Percentiles rank a stretch among this genome's conserved stretches.
phyloP scores from a whole-genome alignment of 2,329 filamentous ascomycete species.

The Anthostomella pinea region DNA sequence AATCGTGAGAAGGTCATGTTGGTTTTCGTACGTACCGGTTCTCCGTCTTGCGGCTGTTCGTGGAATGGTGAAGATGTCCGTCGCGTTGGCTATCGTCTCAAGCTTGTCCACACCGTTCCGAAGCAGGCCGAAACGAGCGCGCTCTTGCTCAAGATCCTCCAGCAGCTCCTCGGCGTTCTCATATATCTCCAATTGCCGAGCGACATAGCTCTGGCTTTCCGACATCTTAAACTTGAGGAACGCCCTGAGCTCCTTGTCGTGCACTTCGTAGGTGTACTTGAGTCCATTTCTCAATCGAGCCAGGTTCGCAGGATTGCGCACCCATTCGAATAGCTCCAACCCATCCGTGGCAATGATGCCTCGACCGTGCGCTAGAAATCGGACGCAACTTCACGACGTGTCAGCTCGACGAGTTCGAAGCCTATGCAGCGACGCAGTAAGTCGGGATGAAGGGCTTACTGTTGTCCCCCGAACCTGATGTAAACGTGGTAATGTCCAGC shows the following conservation, averaged over 20 bases:
- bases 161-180: conserved; percentile 2
- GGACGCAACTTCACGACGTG: conserved; percentile 17
- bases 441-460: no score
- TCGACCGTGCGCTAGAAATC: conserved; percentile 8
- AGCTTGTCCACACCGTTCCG: conserved; percentile 9
- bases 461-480: no score
- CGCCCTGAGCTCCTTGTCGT: conserved; percentile 5
- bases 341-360: conserved; percentile 6
- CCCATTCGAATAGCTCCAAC: conserved; percentile 14
- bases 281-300: conserved; percentile 10
- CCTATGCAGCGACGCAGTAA: no score
- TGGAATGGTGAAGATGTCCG: conserved; percentile 10
- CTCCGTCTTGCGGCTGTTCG: conserved; percentile 4
- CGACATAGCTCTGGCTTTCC: conserved; percentile 2
- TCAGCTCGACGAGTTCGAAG: no score
- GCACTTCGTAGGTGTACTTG: conserved; percentile 11
- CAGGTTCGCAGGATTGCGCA: conserved; percentile 13
- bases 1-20: neutral
- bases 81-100: conserved; percentile 11
- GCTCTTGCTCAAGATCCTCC: neutral
- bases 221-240: conserved; percentile 8
- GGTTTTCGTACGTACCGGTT: conserved; percentile 7
- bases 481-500: no score
- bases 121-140: conserved; percentile 2
- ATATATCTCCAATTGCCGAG: conserved; percentile 3